These are phyloP conservation scores for Lachnellula cervina DNA, from an alignment of 2,329 filamentous ascomycete genomes.

Conservation along the genomic window DNA sequence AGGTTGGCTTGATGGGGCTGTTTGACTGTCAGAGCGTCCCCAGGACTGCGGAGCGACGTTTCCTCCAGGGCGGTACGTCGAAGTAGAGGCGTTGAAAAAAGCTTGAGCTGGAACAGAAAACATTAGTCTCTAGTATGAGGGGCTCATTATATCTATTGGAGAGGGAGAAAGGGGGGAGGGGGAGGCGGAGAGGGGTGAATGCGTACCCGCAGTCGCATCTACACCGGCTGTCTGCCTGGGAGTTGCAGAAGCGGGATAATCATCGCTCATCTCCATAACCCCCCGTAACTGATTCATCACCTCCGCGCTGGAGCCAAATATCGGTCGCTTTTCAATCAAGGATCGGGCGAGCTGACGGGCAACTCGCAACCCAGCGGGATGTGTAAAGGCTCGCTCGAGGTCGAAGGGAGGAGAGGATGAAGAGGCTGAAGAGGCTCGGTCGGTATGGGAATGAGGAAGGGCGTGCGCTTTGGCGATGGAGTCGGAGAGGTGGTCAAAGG, in stretches of 20 bases:
- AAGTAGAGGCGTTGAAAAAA: neutral
- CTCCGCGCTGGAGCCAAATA: conserved; percentile 1
- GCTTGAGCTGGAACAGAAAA: neutral
- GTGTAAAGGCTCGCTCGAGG: conserved; percentile 11
- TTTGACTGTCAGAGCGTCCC: too few species aligned
- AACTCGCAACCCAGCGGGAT: conserved; percentile 10
- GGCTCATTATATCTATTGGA: too few species aligned
- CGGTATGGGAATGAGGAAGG: too few species aligned
- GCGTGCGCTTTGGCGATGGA: too few species aligned
- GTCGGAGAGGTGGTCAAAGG: too few species aligned
- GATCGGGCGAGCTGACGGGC: neutral
- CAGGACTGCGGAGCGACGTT: too few species aligned
- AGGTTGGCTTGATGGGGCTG: too few species aligned
- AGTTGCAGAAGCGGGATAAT: neutral
- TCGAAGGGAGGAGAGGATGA: conserved; percentile 4
- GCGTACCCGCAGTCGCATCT: neutral
- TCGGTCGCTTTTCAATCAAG: neutral
- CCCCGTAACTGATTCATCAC: neutral
- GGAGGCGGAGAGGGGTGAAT: neutral
- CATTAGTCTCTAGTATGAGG: neutral
- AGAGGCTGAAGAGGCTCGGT: neutral
- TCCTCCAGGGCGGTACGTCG: too few species aligned
- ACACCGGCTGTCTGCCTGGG: neutral
- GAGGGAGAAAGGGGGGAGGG: neutral
- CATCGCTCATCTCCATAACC: neutral